These are phyloP conservation scores for Alopecurus myosuroides DNA, from an alignment of 176 grass and related monocot genomes.

Conservation along the genomic window DNA sequence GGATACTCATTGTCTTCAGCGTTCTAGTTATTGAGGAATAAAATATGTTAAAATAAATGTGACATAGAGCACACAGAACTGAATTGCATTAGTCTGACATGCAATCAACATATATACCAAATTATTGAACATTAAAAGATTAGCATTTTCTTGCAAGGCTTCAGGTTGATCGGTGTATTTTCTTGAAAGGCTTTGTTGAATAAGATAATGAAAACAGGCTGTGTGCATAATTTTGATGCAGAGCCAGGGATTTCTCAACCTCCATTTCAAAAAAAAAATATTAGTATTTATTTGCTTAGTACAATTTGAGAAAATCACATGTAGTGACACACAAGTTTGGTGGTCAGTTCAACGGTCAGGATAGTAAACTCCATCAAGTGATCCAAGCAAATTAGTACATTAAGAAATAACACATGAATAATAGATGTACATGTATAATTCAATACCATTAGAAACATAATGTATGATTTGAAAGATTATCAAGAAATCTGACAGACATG, in stretches of 20 bases:
- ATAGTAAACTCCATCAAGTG: neutral
- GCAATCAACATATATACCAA: neutral
- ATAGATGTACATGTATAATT: neutral
- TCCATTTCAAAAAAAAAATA: too few relatives aligned
- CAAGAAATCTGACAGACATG: neutral
- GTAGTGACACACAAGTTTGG: neutral
- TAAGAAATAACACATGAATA: neutral
- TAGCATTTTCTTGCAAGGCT: neutral
- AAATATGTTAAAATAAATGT: neutral
- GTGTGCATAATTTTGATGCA: too few relatives aligned
- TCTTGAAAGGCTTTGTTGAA: too few relatives aligned
- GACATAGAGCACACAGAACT: neutral
- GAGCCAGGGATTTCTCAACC: too few relatives aligned
- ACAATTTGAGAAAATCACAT: neutral
- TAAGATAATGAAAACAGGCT: too few relatives aligned
- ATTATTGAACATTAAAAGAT: neutral
- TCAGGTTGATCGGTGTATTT: too few relatives aligned
- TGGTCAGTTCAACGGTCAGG: neutral
- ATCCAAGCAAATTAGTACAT: neutral
- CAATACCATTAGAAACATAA: neutral
- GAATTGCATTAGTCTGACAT: neutral
- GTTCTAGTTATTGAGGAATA: slow-evolving; percentile 32
- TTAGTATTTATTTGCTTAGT: too few relatives aligned
- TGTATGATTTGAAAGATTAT: neutral
- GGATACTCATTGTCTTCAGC: slow-evolving; percentile 72